Evolutionary conservation across 2,329 filamentous ascomycete species (phyloP), one percentile per base, ranked within the genome.

Genomic region (Aspergillus bombycis): DNA sequence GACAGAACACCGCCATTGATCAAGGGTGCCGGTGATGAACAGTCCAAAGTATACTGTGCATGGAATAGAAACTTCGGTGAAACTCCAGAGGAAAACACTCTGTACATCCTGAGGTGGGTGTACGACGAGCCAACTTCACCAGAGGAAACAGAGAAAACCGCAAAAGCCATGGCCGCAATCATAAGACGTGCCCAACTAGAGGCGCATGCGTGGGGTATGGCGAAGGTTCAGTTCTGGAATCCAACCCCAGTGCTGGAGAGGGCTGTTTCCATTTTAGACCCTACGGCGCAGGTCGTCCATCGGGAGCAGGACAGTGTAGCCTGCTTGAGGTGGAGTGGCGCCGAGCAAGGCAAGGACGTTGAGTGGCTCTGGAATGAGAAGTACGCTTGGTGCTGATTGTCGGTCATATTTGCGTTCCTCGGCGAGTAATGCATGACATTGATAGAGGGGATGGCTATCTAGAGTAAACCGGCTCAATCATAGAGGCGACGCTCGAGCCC

Each of bases 191-290:
- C 93, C 5, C 88, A 90, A 71, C 78, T 79, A 10, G 88, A 96
- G 77, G 94, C 94, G 1, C 78, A 82, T 3, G 82, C 86, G 62
- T 96, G 92, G 90, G 81, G 85, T 52, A 87, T 92, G 79, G 82
- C 84, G 46, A 84, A 87, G 53, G 86, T 97, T 4, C 86, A 93
- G 74, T 81, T 94, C 58, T 98, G 94, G 94, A 96, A 95, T 73
- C 93, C 94, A 0, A 85, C 85, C 4, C 80, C 85, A 8, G 71
- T 83, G 66, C 74, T 88, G 30, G 67, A 81, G 57, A 74, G 79
- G 62, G 80, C 81, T 2, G 79, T 80, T 48, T 72, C 75, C 53
- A 60, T 77, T 58, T 56, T 81, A 53, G 74, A 80, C 55, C 75
- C 76, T 4, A 70, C 71, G 32, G 77, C 74, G 48, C 62, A 79